Conservation (phyloP, 805 yeast species). For the Zygotorulaspora danielsina region DNA sequence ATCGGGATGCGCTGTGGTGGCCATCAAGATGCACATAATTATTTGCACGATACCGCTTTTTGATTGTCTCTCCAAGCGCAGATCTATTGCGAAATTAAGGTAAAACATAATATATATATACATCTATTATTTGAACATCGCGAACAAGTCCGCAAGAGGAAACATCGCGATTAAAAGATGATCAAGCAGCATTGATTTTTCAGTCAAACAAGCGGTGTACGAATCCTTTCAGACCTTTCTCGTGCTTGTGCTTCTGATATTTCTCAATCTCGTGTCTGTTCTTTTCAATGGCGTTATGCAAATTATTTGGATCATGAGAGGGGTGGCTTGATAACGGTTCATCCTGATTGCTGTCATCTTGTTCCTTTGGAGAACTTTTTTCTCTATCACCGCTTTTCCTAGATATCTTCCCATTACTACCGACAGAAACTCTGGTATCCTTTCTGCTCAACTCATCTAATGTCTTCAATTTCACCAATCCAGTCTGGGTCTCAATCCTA, state of each 20-base stretch:
- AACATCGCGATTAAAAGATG: no score
- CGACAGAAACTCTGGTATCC: constrained; percentile 19
- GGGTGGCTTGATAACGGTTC: constrained; percentile 2
- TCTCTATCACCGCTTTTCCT: constrained; percentile 2
- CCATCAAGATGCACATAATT: constrained; percentile 73
- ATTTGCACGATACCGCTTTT: no score
- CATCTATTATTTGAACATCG: no score
- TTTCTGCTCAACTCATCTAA: constrained; percentile 50
- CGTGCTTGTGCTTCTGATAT: constrained; percentile 21
- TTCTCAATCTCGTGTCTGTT: constrained; percentile 32
- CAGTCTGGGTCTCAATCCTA: constrained; percentile 60
- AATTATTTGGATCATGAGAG: constrained; percentile 20
- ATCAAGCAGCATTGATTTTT: no score
- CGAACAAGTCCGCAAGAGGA: no score
- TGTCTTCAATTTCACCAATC: constrained; percentile 57
- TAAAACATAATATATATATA: no score
- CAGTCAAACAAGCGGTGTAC: constrained; percentile 25
- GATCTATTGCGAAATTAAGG: no score
- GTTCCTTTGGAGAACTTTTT: constrained; percentile 1
- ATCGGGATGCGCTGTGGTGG: constrained; percentile 63
- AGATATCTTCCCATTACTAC: constrained; percentile 6
- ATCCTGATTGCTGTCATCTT: constrained; percentile 2
- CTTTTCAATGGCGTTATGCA: constrained; percentile 32
- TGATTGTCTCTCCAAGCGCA: neutral
- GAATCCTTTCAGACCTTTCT: constrained; percentile 24